Evolutionary conservation across 345 rosid genomes (phyloP).

Genomic region (Salix arbutifolia): DNA sequence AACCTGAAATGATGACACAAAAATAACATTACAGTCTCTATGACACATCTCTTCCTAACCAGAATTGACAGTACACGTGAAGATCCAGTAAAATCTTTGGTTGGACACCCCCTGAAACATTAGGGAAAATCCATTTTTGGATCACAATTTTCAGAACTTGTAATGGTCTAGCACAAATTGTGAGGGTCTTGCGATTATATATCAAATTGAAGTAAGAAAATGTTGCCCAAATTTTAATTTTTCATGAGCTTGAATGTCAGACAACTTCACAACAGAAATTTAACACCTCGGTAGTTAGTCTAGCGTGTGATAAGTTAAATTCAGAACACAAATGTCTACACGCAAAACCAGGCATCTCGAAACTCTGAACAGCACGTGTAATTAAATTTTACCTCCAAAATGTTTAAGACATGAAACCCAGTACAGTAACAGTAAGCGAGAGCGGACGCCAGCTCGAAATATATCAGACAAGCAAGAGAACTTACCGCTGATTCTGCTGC

Average conservation of each 20-base stretch:
- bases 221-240: not conserved
- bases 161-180: not conserved
- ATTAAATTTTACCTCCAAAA: not conserved
- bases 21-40: not conserved
- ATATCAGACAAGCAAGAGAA: not conserved
- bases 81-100: not conserved
- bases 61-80: not conserved
- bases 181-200: not conserved
- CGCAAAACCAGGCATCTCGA: not conserved
- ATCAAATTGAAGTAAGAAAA: not conserved
- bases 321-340: not conserved
- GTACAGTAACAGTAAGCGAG: not conserved
- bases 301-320: no score
- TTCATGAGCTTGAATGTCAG: not conserved
- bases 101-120: no score
- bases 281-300: not conserved
- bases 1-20: not conserved
- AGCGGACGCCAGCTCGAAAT: not conserved
- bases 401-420: not conserved
- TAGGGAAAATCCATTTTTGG: no score
- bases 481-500: constrained; percentile 4
- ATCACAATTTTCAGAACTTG: not conserved
- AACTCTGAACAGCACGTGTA: not conserved
- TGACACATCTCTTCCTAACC: not conserved
- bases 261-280: not conserved